Base-by-base conservation (phyloP, 2,329 filamentous ascomycete genomes). In the Triangularia verruculosa region DNA sequence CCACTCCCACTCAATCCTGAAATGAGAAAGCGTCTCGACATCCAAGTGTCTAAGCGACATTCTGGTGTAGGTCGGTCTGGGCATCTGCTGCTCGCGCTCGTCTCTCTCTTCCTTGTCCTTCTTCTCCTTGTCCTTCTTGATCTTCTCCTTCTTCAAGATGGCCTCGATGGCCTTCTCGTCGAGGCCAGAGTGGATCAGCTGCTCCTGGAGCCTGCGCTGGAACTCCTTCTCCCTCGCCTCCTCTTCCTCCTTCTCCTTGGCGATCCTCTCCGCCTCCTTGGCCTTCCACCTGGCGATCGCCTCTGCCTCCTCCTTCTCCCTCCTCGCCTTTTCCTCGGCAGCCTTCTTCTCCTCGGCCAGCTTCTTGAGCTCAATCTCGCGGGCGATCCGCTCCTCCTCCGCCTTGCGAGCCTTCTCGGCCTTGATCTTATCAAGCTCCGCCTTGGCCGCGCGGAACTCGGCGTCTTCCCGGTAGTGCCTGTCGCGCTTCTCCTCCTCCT, bases 1-100 rank as follows among this genome's bases (percentile, higher is more conserved):
- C 58, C 82, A 73, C 60, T 86, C 82, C 68, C 80, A 89, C 12
- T 88, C 84, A 27, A 88, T 81, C 56, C 79, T 77, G 68, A 83
- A 86, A 15, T 75, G 76, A 57, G 80, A 76, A 62, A 89, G 72
- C 4, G 86, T 88, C 75, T 89, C 86, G 60, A 88, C 78, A 0
- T 86, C 88, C 22, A 89, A 75, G 71, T 89, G 82, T 61, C 80
- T 79, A 24, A 86, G 80, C 1, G 85, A 78, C 85, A 89, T 88
- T 67, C 86, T 81, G 13, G 86, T 89, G 70, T 88, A 88, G 0
- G 84, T 87, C 0, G 85, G 72, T 8, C 69, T 69, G 20, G 59
- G 62, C 12, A 66, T 9, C 51, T 71, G 66, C 9, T 39, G 8
- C 8, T 34, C 1, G 32, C 15, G 13, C 58, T 73, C 67, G 32